Percentiles rank a stretch among this genome's conserved stretches.
These are phyloP conservation scores for Suhomyces chickasaworum DNA, from an alignment of 1,139 yeast genomes.

Conservation along the genomic window DNA sequence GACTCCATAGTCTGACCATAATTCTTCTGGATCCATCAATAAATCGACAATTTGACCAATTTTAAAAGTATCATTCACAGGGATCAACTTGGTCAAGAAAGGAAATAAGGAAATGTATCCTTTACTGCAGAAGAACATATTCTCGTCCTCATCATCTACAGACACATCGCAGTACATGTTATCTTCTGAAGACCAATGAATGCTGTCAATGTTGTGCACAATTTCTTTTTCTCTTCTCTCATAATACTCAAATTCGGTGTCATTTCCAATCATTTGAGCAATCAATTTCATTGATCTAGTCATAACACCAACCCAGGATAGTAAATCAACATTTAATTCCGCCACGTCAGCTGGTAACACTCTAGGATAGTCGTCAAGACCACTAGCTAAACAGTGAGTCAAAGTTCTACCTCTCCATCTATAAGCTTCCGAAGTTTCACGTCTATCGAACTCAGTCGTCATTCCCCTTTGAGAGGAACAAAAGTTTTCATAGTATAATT, in stretches of 20 bases:
- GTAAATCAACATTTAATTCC: conserved; percentile 85
- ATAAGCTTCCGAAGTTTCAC: conserved; percentile 62
- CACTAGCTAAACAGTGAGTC: conserved; percentile 88
- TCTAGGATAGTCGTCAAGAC: conserved; percentile 94
- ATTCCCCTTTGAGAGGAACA: conserved; percentile 79
- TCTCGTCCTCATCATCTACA: conserved; percentile 70
- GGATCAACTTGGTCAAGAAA: conserved; percentile 70
- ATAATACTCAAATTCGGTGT: conserved; percentile 59
- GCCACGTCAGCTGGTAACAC: conserved; percentile 80
- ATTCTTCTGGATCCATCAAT: conserved; percentile 66
- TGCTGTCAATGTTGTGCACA: conserved; percentile 59
- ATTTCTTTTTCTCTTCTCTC: conserved; percentile 57
- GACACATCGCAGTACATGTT: conserved; percentile 83
- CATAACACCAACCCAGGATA: conserved; percentile 95
- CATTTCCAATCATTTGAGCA: conserved; percentile 62
- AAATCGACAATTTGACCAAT: conserved; percentile 54
- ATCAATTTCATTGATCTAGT: conserved; percentile 76
- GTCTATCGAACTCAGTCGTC: conserved; percentile 70
- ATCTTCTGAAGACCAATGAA: conserved; percentile 78
- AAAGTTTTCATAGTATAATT: conserved; percentile 84
- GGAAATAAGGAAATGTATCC: conserved; percentile 92
- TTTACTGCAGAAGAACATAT: conserved; percentile 71
- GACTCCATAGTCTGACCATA: conserved; percentile 82
- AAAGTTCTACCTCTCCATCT: conserved; percentile 93
- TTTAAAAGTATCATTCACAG: conserved; percentile 50